phyloP scores from a whole-genome alignment of 768 basidiomycete species.

The Leccinum uliginosum region DNA sequence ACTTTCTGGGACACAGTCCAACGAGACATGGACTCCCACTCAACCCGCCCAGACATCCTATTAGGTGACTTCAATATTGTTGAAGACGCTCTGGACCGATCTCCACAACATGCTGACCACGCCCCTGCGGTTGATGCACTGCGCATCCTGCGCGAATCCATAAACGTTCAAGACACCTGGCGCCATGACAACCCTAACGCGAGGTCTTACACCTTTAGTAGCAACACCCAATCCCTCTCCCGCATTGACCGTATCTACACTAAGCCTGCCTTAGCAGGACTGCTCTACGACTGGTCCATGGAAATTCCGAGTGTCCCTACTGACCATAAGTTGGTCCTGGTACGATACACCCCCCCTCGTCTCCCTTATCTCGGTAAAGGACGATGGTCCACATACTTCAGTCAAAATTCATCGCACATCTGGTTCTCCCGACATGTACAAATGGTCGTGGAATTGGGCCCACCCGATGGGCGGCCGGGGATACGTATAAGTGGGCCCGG shows the following conservation, averaged over 20 bases:
- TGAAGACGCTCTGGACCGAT: constrained; percentile 35
- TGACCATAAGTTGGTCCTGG: constrained; percentile 9
- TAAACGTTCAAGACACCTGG: constrained; percentile 1
- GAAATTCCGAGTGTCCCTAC: background rate
- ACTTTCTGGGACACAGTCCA: constrained; percentile 25
- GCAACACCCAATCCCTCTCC: background rate
- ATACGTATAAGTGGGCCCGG: no score
- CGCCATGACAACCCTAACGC: background rate
- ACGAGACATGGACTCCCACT: background rate
- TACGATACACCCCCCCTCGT: background rate
- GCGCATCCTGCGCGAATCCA: background rate
- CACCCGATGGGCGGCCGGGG: no score
- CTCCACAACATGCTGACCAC: constrained; percentile 26
- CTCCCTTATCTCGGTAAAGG: background rate
- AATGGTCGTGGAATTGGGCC: no score
- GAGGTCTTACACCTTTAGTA: background rate
- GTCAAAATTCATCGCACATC: no score
- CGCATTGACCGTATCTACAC: background rate
- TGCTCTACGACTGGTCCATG: background rate
- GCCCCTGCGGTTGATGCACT: constrained; percentile 6
- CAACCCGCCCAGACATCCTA: constrained; percentile 26
- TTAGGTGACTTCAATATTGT: constrained; percentile 42
- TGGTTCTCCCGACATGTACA: no score
- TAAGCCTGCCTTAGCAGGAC: rapidly evolving
- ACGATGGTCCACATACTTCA: background rate